These are phyloP conservation scores for Hericium coralloides DNA, from an alignment of 768 basidiomycete species.

Conservation along the genomic window DNA sequence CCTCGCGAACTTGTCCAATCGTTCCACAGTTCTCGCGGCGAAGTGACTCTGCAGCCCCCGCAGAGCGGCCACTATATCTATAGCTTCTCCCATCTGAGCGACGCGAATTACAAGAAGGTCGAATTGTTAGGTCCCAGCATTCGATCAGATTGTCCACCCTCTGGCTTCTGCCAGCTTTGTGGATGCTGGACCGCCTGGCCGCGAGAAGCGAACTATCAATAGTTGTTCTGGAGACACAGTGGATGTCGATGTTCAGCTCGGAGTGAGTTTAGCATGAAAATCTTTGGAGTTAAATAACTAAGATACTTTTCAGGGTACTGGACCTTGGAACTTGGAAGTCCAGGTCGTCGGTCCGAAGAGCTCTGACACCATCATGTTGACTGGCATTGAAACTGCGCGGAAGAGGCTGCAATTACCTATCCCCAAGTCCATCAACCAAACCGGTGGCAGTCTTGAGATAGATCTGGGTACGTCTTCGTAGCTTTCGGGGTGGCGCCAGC, in stretches of 20 bases:
- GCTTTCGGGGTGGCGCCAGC: not conserved
- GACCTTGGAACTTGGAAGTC: constrained; percentile 84
- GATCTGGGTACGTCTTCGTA: constrained; percentile 47
- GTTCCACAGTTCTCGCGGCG: constrained; percentile 64
- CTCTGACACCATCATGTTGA: constrained; percentile 48
- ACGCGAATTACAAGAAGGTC: constrained; percentile 74
- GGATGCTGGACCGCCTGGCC: constrained; percentile 28
- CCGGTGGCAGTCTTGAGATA: constrained; percentile 73
- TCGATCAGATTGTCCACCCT: constrained; percentile 87
- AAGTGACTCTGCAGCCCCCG: constrained; percentile 79
- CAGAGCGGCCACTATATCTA: constrained; percentile 86
- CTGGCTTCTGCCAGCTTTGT: constrained; percentile 72
- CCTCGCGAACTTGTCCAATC: constrained; percentile 49
- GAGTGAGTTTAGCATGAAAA: constrained; percentile 37
- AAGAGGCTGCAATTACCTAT: constrained; percentile 58
- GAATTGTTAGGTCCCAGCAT: constrained; percentile 70
- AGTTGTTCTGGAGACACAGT: constrained; percentile 76
- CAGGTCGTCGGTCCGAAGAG: constrained; percentile 69
- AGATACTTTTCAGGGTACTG: constrained; percentile 58
- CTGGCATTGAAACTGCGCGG: constrained; percentile 44
- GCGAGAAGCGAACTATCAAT: constrained; percentile 48
- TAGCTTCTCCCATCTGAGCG: constrained; percentile 69
- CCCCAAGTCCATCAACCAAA: constrained; percentile 52
- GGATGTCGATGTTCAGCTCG: constrained; percentile 71
- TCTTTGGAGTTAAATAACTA: not conserved